Base-by-base conservation (phyloP, 2,329 filamentous ascomycete genomes). In the Curvularia eragrostidis region DNA sequence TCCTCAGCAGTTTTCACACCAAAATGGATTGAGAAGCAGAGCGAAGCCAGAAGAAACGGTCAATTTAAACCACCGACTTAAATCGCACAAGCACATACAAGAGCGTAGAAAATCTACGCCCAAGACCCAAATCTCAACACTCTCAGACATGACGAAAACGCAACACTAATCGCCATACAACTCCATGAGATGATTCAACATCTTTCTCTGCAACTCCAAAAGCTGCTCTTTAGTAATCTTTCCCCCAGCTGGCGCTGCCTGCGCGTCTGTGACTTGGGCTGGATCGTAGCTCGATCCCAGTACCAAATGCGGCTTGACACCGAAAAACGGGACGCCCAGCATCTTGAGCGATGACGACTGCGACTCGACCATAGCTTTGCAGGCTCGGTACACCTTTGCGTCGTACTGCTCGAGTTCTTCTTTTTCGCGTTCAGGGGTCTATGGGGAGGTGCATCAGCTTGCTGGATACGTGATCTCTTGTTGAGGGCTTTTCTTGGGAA, bases 321-420 rank as follows among this genome's bases (percentile, higher is more conserved):
- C 68, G 48, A 75, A 76, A 53, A 76, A 76, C 0, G 73, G 73
- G 12, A 75, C 71, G 9, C 72, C 85, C 30, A 89, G 70, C 7
- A 74, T 77, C 55, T 84, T 84, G 46, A 90, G 72, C 62, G 86
- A 84, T 1, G 75, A 72, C 6, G 78, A 80, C 74, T 89, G 84
- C 13, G 83, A 82, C n/a, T 80, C 78, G 0, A 83, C 80, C 87
- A 90, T 89, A 10, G 84, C 78, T 39, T 75, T 75, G 49, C 84
- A 83, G 2, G 86, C 87, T 53, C 78, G 81, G 64, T 89, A 84
- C 15, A 90, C 84, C 68, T 90, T 90, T 51, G 76, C 74, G 62
- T 89, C 86, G 68, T 87, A 89, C 19, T 78, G 78, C 28, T 77
- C 70, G 7, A 90, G 74, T 70, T 90, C 87, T 47, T 80, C 77